These are phyloP conservation scores for Trichosporon coremiiforme DNA, from an alignment of 1,284 basidiomycete species.

Conservation along the genomic window DNA sequence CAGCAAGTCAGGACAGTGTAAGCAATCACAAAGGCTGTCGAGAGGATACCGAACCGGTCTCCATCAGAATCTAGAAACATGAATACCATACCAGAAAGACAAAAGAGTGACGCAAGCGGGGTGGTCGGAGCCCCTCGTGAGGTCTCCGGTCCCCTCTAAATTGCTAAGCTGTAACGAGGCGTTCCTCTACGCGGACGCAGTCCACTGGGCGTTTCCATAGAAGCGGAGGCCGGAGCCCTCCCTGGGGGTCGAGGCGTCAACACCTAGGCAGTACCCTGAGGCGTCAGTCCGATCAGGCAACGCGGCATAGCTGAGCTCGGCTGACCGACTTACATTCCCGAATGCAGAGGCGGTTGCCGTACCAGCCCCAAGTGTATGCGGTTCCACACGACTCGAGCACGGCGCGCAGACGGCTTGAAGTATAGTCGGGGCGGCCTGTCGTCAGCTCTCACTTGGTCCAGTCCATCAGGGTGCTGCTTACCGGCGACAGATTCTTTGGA, in stretches of 20 bases:
- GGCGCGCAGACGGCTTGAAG: background rate
- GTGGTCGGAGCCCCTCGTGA: background rate
- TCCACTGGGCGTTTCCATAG: slow-evolving; percentile 1
- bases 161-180: background rate
- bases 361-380: background rate
- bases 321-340: background rate
- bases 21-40: too few species aligned
- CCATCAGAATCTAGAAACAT: background rate
- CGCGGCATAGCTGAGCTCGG: too few species aligned
- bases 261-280: background rate
- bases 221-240: background rate
- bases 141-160: background rate
- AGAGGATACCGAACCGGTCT: too few species aligned
- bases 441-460: background rate
- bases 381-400: background rate
- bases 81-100: background rate
- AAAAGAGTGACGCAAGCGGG: background rate
- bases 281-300: background rate
- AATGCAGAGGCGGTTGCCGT: background rate
- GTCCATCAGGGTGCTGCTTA: background rate
- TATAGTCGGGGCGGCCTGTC: background rate
- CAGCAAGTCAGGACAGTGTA: too few species aligned
- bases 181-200: background rate
- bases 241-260: background rate
- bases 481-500: background rate